These are phyloP conservation scores for Bruguiera sexangula DNA, from an alignment of 345 rosid genomes.

Conservation along the genomic window DNA sequence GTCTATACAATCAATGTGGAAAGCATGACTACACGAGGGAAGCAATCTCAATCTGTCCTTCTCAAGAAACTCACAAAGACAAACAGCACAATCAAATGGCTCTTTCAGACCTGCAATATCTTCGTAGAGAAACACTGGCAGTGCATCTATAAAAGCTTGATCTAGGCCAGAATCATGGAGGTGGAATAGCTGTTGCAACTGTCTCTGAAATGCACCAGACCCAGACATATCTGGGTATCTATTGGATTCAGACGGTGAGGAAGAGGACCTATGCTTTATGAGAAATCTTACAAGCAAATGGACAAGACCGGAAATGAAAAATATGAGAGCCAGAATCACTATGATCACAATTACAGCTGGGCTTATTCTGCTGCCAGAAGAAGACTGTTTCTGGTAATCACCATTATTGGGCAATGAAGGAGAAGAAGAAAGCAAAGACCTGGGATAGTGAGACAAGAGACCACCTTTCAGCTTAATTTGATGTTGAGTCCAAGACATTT, in stretches of 20 bases:
- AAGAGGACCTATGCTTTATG: slow-evolving; percentile 52
- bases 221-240: slow-evolving; percentile 56
- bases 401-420: slow-evolving; percentile 29
- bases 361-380: slow-evolving; percentile 49
- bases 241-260: slow-evolving; percentile 47
- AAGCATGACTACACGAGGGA: slow-evolving; percentile 83
- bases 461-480: slow-evolving; percentile 27
- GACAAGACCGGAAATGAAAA: slow-evolving; percentile 68
- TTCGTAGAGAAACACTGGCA: slow-evolving; percentile 67
- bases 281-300: slow-evolving; percentile 61
- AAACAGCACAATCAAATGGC: slow-evolving; percentile 89
- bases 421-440: slow-evolving; percentile 31
- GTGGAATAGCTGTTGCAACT: slow-evolving; percentile 81
- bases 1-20: slow-evolving; percentile 87
- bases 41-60: slow-evolving; percentile 74
- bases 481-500: slow-evolving; percentile 33
- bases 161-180: slow-evolving; percentile 93
- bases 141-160: slow-evolving; percentile 82
- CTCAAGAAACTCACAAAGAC: slow-evolving; percentile 73
- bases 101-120: slow-evolving; percentile 72
- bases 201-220: slow-evolving; percentile 67
- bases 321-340: slow-evolving; percentile 56
- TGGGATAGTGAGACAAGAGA: slow-evolving; percentile 20
- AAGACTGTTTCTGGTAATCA: slow-evolving; percentile 35
- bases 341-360: slow-evolving; percentile 61